Evolutionary conservation across 345 rosid genomes (phyloP).

Genomic region (Populus ilicifolia): DNA sequence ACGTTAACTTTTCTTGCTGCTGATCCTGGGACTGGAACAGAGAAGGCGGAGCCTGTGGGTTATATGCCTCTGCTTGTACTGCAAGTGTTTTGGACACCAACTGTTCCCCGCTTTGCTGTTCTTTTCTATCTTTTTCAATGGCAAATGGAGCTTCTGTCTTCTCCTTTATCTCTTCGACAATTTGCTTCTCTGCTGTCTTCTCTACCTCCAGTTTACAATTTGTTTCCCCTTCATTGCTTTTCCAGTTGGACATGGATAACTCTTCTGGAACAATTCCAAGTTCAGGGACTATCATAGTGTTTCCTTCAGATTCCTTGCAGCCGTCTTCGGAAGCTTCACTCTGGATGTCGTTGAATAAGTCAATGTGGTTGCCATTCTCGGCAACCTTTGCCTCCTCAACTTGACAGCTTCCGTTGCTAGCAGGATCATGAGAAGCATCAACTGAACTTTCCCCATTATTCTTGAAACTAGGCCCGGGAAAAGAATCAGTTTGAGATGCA

Average conservation of each 20-base stretch:
- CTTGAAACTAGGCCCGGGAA: slow-evolving; percentile 2
- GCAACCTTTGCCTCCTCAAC: slow-evolving; percentile 11
- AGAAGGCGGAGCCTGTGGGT: not conserved
- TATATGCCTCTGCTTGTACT: slow-evolving; percentile 3
- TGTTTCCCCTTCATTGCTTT: not conserved
- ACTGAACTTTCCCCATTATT: slow-evolving; percentile 1
- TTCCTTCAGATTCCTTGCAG: slow-evolving; percentile 13
- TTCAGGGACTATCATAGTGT: slow-evolving; percentile 5
- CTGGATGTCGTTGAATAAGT: slow-evolving; percentile 7
- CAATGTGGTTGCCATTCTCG: slow-evolving; percentile 16
- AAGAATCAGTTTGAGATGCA: slow-evolving; percentile 6
- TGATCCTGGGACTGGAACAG: slow-evolving; percentile 13
- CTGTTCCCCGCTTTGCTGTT: not conserved
- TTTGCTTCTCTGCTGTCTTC: slow-evolving; percentile 22
- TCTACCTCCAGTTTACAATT: slow-evolving; percentile 14
- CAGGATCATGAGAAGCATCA: slow-evolving; percentile 10
- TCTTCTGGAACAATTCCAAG: slow-evolving; percentile 10
- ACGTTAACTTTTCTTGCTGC: slow-evolving; percentile 4
- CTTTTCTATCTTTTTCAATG: not conserved
- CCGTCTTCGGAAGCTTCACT: slow-evolving; percentile 19
- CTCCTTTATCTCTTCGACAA: slow-evolving; percentile 12
- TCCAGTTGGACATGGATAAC: not conserved
- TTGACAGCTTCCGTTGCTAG: not conserved
- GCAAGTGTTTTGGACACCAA: slow-evolving; percentile 1
- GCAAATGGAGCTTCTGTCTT: slow-evolving; percentile 1